These are phyloP conservation scores for Fusarium siculi DNA, from an alignment of 2,329 filamentous ascomycete species.

Conservation along the genomic window DNA sequence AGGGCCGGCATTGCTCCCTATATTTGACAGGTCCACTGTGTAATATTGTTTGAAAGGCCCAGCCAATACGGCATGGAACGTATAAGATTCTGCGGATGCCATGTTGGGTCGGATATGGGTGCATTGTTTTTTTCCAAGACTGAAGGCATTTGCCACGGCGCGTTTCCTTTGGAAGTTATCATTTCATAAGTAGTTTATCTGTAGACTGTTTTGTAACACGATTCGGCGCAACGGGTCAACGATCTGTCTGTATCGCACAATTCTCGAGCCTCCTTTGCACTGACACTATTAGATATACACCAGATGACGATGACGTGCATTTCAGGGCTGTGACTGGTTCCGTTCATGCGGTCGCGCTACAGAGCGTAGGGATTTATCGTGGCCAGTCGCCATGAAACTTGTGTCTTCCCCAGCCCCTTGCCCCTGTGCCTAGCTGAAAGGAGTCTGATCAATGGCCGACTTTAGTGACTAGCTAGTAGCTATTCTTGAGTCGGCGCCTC, in stretches of 20 bases:
- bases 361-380: neutral
- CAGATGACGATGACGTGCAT: conserved; percentile 18
- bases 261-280: neutral
- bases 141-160: conserved; percentile 39
- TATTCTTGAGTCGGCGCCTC: neutral
- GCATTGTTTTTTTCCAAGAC: conserved; percentile 37
- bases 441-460: conserved; percentile 3
- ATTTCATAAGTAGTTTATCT: conserved; percentile 43
- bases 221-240: conserved; percentile 37
- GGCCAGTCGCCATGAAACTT: neutral
- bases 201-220: conserved; percentile 43
- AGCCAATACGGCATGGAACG: conserved; percentile 36
- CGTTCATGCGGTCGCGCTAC: conserved; percentile 11
- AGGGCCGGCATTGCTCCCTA: conserved; percentile 36
- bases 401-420: conserved; percentile 2
- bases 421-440: conserved; percentile 13
- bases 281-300: neutral
- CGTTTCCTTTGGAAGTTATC: conserved; percentile 42
- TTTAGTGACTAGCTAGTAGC: conserved; percentile 3
- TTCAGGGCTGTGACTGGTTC: conserved; percentile 21
- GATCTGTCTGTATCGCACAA: conserved; percentile 23
- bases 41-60: conserved; percentile 39
- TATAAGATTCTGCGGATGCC: conserved; percentile 35
- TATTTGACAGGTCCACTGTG: conserved; percentile 37
- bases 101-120: conserved; percentile 27